Percentiles rank a stretch among this genome's conserved stretches.
These are phyloP conservation scores for Pleurotus eryngii DNA, from an alignment of 768 basidiomycete genomes.

Conservation along the genomic window DNA sequence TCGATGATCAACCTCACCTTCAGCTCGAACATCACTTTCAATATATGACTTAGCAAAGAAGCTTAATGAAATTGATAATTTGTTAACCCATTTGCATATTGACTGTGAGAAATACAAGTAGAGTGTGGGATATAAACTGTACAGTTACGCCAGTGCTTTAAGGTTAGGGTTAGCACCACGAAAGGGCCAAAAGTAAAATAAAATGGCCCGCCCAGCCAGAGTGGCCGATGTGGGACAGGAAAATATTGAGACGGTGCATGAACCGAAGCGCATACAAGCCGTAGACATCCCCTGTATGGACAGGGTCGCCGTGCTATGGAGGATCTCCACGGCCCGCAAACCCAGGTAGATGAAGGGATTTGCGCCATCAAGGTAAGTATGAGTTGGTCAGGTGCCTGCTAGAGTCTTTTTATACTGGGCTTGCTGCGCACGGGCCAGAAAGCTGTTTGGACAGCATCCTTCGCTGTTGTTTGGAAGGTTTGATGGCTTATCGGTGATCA, in stretches of 20 bases:
- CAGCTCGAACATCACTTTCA: no score
- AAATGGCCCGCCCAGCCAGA: conserved; percentile 39
- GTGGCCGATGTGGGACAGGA: conserved; percentile 53
- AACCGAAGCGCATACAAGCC: conserved; percentile 68
- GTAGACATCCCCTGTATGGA: conserved; percentile 54
- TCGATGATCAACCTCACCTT: no score
- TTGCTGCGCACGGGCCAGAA: conserved; percentile 34
- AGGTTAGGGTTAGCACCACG: conserved; percentile 36
- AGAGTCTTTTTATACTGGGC: conserved; percentile 18
- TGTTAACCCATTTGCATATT: no score
- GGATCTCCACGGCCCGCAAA: conserved; percentile 52
- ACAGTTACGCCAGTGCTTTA: conserved; percentile 9
- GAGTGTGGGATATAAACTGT: no score
- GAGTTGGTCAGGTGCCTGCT: conserved; percentile 17
- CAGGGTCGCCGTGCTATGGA: conserved; percentile 74
- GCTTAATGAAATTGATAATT: no score
- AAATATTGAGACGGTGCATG: conserved; percentile 70
- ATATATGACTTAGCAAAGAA: no score
- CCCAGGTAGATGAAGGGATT: conserved; percentile 51
- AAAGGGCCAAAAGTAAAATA: conserved; percentile 26
- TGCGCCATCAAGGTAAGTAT: conserved; percentile 70
- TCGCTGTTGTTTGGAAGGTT: no score
- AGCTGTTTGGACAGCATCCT: not conserved
- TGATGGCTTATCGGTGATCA: no score
- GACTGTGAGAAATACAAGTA: no score